Base-by-base conservation (phyloP, 208 protist genomes). In the Borovskyia barvae region DNA sequence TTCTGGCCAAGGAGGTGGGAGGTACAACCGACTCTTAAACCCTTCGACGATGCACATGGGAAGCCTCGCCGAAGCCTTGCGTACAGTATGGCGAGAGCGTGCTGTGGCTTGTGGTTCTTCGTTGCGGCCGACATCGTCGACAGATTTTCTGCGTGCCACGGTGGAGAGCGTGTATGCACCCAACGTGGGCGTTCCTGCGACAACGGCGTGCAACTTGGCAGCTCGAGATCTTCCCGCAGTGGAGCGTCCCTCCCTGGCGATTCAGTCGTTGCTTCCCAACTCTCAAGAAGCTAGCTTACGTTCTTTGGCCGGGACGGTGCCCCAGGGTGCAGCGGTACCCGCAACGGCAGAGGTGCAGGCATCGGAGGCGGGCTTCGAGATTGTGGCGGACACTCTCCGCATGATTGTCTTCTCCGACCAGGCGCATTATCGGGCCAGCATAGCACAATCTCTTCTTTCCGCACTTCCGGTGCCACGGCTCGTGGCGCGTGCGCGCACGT, bases 361-460 rank as follows among this genome's bases (percentile, higher is more conserved):
- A 3, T 46, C 41, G 12, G 51, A 46, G 42, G 51, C 54, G 24
- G 20, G 42, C 19, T 35, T 75, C 11, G 81, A 88, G 50, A 35
- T 81, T 8, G 70, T 79, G 29, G 41, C 82, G 36, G 85, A 92
- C 50, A 39, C 72, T 0, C 50, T 92, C 29, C 84, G 88, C 14
- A 90, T 89, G 80, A 80, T 94, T 42, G 42, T 94, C 28, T 69
- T 94, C 19, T 84, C 75, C 14, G 88, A 94, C 53, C 63, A 77
- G 42, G 77, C 85, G 17, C 88, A 94, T 67, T 92, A 87, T 58
- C 68, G 77, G 51, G 80, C 72, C 12, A 51, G 46, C 35, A 73
- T 75, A 28, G 84, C 82, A 2, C 57, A 62, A 0, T 53, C 54
- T 0, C 56, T 93, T 12, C 73, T 93, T 22, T 36, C 66, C n/a